Base-by-base conservation (phyloP, 2,329 filamentous ascomycete genomes). In the Fusarium sp. region DNA sequence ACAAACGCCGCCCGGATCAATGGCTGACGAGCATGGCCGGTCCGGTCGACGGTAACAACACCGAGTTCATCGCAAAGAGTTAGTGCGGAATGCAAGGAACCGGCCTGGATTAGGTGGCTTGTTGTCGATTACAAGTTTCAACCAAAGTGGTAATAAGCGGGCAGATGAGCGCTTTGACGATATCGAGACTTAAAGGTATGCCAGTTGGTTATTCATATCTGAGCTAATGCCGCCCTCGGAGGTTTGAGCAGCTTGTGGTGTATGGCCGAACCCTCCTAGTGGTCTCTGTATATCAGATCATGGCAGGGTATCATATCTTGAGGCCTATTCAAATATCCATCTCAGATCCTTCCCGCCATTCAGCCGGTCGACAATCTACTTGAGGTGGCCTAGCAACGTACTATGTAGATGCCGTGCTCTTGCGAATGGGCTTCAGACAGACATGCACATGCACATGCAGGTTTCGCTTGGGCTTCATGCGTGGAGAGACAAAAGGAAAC, bases 1-100 rank as follows among this genome's bases (percentile, higher is more conserved):
- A 68, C 73, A 70, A 70, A 71, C 60, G 50, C 57, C 62, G 70
- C 57, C 69, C 69, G 69, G 69, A 47, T 66, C 74, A 77, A 75
- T 66, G 70, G 64, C 67, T 62, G 59, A 59, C 28, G 52, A 57
- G 44, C 51, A 38, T 72, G 58, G 58, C 73, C 76, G 75, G 76
- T 62, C 76, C 77, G 72, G 70, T 66, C 56, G 51, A 67, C 38
- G 30, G n/a, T 39, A 44, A 59, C 42, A 42, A 52, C 38, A 62
- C 41, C 45, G 50, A 68, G 50, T 55, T 51, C 39, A 44, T 55
- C 36, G 51, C 18, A 62, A 28, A 52, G 26, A 45, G 45, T 57
- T 56, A 60, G 64, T 52, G 45, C 34, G 38, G 55, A 58, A 72
- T 73, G 65, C 65, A 69, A 70, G 64, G 55, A 32, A 73, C 59